Conservation (phyloP, 345 rosid genomes). For the Balakata baccata region DNA sequence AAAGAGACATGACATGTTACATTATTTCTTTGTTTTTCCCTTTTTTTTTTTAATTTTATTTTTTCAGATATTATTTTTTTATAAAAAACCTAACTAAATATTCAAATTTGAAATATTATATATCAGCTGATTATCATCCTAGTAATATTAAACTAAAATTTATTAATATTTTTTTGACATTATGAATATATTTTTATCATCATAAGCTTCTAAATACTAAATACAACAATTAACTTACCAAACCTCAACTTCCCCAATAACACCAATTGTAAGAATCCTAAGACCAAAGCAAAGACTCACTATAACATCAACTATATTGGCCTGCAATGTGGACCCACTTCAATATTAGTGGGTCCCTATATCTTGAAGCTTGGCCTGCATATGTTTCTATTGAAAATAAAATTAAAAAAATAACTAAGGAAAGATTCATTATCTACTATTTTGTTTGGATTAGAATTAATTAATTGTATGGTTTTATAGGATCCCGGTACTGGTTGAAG, state of each 20-base stretch:
- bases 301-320: too few species aligned
- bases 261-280: conserved; percentile 18
- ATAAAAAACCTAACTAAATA: too few species aligned
- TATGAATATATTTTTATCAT: not conserved
- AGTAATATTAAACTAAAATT: too few species aligned
- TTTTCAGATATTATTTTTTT: not conserved
- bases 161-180: too few species aligned
- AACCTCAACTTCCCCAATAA: not conserved
- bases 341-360: conserved; percentile 2
- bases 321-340: too few species aligned
- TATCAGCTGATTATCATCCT: too few species aligned
- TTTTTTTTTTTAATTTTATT: not conserved
- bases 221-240: not conserved
- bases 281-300: too few species aligned
- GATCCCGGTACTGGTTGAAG: conserved; percentile 3
- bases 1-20: conserved; percentile 12
- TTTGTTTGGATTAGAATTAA: not conserved
- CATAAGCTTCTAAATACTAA: not conserved
- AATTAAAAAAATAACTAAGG: too few species aligned
- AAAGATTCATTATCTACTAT: not conserved
- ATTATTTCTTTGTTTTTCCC: not conserved
- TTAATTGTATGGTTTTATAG: not conserved
- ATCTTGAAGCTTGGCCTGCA: conserved; percentile 13
- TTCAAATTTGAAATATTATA: too few species aligned
- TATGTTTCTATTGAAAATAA: too few species aligned